phyloP scores from a whole-genome alignment of 2,329 filamentous ascomycete species.

The Cladosporium sp. region DNA sequence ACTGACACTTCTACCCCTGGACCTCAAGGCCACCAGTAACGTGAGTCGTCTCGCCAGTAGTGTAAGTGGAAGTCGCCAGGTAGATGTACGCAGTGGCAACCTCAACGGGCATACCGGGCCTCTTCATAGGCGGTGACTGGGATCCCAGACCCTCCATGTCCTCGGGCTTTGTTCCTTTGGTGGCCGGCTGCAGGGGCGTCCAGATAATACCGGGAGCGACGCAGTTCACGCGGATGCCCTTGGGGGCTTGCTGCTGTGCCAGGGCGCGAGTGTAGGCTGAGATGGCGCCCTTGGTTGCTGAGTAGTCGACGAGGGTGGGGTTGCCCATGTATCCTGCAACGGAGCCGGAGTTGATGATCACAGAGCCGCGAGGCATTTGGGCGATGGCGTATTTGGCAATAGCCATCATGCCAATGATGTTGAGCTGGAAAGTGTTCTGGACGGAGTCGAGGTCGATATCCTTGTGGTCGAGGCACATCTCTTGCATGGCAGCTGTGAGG shows the following conservation, averaged over 20 bases:
- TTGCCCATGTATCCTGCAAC: conserved; percentile 44
- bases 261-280: conserved; percentile 45
- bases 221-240: conserved; percentile 53
- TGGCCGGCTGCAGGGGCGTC: conserved; percentile 40
- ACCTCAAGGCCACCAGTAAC: conserved; percentile 26
- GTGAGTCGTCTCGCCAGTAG: conserved; percentile 26
- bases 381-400: conserved; percentile 54
- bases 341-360: conserved; percentile 56
- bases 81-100: conserved; percentile 28
- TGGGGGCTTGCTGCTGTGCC: conserved; percentile 41
- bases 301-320: conserved; percentile 40
- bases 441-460: conserved; percentile 54
- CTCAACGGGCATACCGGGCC: conserved; percentile 31
- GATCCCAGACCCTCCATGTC: conserved; percentile 24
- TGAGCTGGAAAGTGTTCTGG: conserved; percentile 54
- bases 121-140: conserved; percentile 22
- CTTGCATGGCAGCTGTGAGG: conserved; percentile 50
- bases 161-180: conserved; percentile 33
- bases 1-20: conserved; percentile 18
- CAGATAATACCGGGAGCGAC: conserved; percentile 57
- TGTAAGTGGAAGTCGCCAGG: conserved; percentile 26
- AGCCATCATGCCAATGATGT: conserved; percentile 57
- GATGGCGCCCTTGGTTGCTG: conserved; percentile 38
- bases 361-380: conserved; percentile 49
- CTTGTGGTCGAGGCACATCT: conserved; percentile 49